Conservation (phyloP, 192 early-diverging fungal species). For the Coemansia sp. region DNA sequence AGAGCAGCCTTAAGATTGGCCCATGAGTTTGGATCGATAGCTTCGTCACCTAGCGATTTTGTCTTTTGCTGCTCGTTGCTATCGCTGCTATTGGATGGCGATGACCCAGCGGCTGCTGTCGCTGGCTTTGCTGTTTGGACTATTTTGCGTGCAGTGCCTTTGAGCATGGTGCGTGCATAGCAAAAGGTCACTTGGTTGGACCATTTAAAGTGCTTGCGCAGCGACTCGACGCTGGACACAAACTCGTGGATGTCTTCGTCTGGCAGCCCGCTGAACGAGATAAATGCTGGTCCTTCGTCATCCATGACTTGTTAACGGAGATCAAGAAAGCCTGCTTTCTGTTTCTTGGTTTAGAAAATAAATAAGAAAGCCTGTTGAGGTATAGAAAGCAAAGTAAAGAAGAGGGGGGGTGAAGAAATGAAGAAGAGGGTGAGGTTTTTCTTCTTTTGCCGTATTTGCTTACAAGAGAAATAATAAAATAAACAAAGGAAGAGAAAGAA, state of each 20-base stretch:
- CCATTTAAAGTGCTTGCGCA: slow-evolving; percentile 58
- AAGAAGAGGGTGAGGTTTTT: neutral
- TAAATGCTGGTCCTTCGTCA: slow-evolving; percentile 55
- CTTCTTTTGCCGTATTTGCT: neutral
- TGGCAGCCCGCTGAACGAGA: slow-evolving; percentile 49
- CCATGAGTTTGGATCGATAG: slow-evolving; percentile 49
- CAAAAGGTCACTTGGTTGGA: slow-evolving; percentile 52
- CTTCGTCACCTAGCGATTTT: slow-evolving; percentile 40
- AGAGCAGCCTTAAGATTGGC: slow-evolving; percentile 34
- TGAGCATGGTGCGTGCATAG: slow-evolving; percentile 56
- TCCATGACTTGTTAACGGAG: slow-evolving; percentile 17
- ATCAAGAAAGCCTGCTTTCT: slow-evolving; percentile 5
- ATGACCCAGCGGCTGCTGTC: neutral
- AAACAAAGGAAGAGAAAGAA: neutral
- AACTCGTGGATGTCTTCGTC: slow-evolving; percentile 50
- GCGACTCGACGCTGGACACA: slow-evolving; percentile 46
- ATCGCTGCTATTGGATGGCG: neutral
- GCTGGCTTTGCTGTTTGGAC: slow-evolving; percentile 13
- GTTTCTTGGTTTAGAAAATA: neutral
- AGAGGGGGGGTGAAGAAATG: neutral
- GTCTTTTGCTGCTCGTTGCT: slow-evolving; percentile 15
- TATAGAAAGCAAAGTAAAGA: neutral
- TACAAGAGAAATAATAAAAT: neutral
- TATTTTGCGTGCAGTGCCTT: slow-evolving; percentile 45
- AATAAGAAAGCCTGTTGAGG: neutral